These are phyloP conservation scores for Podaxis mareebaensis DNA, from an alignment of 768 basidiomycete species.

Conservation along the genomic window DNA sequence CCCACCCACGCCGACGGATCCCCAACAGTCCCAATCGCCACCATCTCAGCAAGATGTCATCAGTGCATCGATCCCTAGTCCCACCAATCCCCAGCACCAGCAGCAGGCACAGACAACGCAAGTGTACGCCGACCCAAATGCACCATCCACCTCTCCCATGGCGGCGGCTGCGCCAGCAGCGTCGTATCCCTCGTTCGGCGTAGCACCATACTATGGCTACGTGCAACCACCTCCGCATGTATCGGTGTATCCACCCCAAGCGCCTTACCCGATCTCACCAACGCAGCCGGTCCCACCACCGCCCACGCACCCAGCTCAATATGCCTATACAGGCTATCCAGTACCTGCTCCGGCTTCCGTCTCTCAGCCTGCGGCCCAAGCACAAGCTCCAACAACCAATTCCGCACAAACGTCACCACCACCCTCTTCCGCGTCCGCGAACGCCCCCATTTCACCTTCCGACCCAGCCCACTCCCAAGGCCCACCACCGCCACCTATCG, in stretches of 20 bases:
- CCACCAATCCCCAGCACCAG: background rate
- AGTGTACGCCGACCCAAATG: slow-evolving; percentile 29
- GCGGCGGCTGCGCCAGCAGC: slow-evolving; percentile 17
- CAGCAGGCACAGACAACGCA: slow-evolving; percentile 19
- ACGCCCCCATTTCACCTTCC: slow-evolving; percentile 2
- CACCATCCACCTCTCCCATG: slow-evolving; percentile 4
- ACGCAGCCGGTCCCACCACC: slow-evolving; percentile 4
- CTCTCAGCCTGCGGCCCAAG: background rate
- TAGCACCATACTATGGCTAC: slow-evolving; percentile 30
- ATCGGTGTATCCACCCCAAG: slow-evolving; percentile 15
- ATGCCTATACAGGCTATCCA: slow-evolving; percentile 16
- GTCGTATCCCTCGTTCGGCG: slow-evolving; percentile 32
- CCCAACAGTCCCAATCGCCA: slow-evolving; percentile 1
- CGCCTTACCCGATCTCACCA: slow-evolving; percentile 6
- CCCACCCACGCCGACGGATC: background rate
- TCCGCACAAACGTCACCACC: background rate
- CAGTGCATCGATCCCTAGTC: background rate
- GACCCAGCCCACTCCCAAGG: slow-evolving; percentile 1
- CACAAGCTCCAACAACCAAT: background rate
- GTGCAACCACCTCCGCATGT: slow-evolving; percentile 15
- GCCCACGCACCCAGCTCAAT: slow-evolving; percentile 10
- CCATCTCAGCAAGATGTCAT: slow-evolving; percentile 2
- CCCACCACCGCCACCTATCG: background rate
- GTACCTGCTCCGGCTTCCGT: slow-evolving; percentile 2
- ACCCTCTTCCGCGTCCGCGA: background rate